Conservation (phyloP, 306 rosid species). For the Begonia fuchsioides region DNA sequence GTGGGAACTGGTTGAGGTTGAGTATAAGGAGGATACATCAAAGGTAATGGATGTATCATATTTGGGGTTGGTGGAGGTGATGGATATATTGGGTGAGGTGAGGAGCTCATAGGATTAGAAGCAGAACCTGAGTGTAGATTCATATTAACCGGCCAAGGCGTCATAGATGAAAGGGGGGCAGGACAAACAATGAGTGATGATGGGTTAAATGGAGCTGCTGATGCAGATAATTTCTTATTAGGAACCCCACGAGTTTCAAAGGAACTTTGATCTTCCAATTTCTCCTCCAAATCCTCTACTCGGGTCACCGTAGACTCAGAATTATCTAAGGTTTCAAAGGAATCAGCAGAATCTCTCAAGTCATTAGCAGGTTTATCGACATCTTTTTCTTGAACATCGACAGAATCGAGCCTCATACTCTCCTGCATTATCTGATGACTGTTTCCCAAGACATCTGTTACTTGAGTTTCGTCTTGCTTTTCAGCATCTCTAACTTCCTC, state of each 20-base stretch:
- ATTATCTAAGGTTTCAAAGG: constrained; percentile 27
- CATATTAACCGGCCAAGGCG: constrained; percentile 83
- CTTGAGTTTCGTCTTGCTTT: constrained; percentile 32
- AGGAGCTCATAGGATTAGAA: constrained; percentile 60
- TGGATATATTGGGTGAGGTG: constrained; percentile 81
- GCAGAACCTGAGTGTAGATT: constrained; percentile 70
- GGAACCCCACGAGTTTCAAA: constrained; percentile 32
- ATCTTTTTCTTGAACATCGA: constrained; percentile 25
- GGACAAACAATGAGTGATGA: constrained; percentile 50
- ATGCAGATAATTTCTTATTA: constrained; percentile 73
- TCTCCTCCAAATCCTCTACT: constrained; percentile 41
- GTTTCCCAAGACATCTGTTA: constrained; percentile 20
- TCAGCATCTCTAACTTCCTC: constrained; percentile 30
- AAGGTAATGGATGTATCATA: constrained; percentile 84
- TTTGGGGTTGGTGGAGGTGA: constrained; percentile 91
- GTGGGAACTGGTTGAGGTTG: constrained; percentile 62
- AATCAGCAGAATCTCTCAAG: constrained; percentile 19
- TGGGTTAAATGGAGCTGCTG: constrained; percentile 95
- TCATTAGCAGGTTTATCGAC: constrained; percentile 20
- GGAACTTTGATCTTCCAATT: constrained; percentile 20
- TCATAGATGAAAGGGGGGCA: constrained; percentile 43
- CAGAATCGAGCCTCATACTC: constrained; percentile 23
- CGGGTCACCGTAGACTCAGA: constrained; percentile 22
- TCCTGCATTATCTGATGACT: constrained; percentile 17
- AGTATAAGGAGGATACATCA: constrained; percentile 58